Base-by-base conservation (phyloP, 1,284 basidiomycete genomes). In the Tausonia pullulans region DNA sequence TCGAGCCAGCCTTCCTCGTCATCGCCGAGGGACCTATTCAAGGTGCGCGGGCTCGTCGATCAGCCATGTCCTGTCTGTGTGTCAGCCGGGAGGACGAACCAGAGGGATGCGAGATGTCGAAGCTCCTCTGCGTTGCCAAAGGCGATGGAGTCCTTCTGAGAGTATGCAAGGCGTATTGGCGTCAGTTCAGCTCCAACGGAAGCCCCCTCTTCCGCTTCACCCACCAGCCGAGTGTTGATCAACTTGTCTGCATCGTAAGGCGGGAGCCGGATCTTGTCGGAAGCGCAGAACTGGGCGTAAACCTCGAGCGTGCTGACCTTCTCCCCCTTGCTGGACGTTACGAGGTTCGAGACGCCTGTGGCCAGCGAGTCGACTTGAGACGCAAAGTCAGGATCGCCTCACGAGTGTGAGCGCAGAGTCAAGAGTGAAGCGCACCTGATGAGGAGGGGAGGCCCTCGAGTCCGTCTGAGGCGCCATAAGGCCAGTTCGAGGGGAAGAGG, bases 161-260 rank as follows among this genome's bases (percentile, higher is more conserved):
- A 27, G 27, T 27, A 27, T 27, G 70, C 84, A 84, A 0, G 81
- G 80, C 70, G 81, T 76, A 9, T 27, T 27, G 27, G 27, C 27
- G 27, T 27, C 2, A 27, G 27, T 27, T 27, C 27, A 27, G 27
- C 27, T 27, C 27, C 27, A 27, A 27, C 27, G 27, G 27, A 27
- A 27, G 27, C 27, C 27, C 27, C 27, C 27, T 27, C 27, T 27
- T 27, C 27, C 27, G 27, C 27, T 27, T 27, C 3, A 44, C 56
- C 13, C 3, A 49, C 46, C 9, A 82, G 62, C 7, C 72, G 69
- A 16, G 69, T 77, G 16, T 82, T 83, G 46, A 78, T 77, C 64
- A 85, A 76, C 50, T 75, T 71, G 2, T 80, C 73, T 2, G 81
- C 81, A 67, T 81, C 80, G 72, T 85, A 86, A 3, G 82, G 75